Evolutionary conservation across 345 rosid species (phyloP), one percentile per base, ranked within the genome.

Genomic region (Carallia pectinifolia): DNA sequence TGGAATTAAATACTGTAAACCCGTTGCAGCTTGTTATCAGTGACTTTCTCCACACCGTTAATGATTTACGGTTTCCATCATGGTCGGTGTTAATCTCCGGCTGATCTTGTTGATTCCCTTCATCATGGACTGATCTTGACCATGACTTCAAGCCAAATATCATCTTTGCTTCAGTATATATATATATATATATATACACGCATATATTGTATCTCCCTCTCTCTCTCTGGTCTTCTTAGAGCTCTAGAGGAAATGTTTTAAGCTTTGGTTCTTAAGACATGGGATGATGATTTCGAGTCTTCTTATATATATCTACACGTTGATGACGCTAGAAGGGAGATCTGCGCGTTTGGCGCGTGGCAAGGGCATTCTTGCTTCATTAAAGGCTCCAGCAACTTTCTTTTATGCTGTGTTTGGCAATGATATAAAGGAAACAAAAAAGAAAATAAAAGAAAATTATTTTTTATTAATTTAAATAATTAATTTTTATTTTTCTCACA

Each of bases 11-110:
- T 16, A 91, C 97, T 6, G 97, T 91, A 76, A 91, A 93, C 0
- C 98, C 97, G 36, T 80, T 83, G 64, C 95, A 91, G 64, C 77
- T 87, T 47, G 86, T 66, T 15, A 94, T 15, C 62, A 94, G 86
- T 17, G 98, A 94, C 76, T 94, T 94, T 75, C 91, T 88, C 98
- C 98, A 91, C 56, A 91, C 97, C 16, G 98, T 94, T 39, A 94
- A 73, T 33, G 82, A 81, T 6, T 77, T 81, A 75, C 82, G 74
- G 23, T 61, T 53, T 15, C 73, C 88, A 23, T 23, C 23, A 23
- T 23, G 23, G 27, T 54, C 70, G 18, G 37, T 62, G 70, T 50
- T 16, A 56, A 1, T 47, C 56, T 37, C 79, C 0, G 62, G 71
- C 16, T 44, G 48, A 2, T 44, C 13, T 2, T 44, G 50, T 16